Base-by-base conservation (phyloP, 495 filamentous ascomycete genomes). In the Xylaria bambusicola region DNA sequence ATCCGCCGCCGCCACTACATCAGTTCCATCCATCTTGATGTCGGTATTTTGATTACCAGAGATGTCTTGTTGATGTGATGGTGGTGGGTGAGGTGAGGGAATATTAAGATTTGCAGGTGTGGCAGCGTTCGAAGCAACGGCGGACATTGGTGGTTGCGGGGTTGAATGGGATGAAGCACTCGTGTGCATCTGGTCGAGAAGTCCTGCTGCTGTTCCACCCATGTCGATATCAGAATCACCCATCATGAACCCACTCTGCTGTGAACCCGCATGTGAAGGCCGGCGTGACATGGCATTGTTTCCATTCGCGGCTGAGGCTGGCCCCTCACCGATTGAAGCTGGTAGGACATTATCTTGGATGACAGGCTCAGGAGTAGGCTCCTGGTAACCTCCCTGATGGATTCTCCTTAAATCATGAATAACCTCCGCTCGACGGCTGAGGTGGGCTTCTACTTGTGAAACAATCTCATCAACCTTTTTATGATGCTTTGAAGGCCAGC, bases 341-440 rank as follows among this genome's bases (percentile, higher is more conserved):
- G 48, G 58, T 15, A n/a, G 61, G 29, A 38, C 41, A 24, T 52
- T 44, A 0, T 59, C 26, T 36, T 65, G 70, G 15, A 26, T 49
- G n/a, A 46, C 42, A 8, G 61, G 61, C 62, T 91, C 84, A 2
- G 75, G 76, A 1, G 65, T 68, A 6, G 71, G 74, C 64, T 89
- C 75, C 38, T 90, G 77, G 27, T 87, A 89, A 51, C 89, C 89
- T 20, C 80, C 79, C 61, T 89, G 86, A 58, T 89, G 82, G 42
- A 90, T 79, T 50, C 88, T 86, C 12, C 83, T 80, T 3, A 91
- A 76, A 29, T 85, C 84, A 47, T 84, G 79, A 42, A 88, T 82
- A 4, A 81, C 74, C 17, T 77, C 77, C 45, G 86, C 82, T 41
- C 73, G 76, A 54, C 81, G 84, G 42, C 81, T 79, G 48, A 84